phyloP scores from a whole-genome alignment of 371 early-diverging fungal species.

The Batrachochytrium dendrobatidis region DNA sequence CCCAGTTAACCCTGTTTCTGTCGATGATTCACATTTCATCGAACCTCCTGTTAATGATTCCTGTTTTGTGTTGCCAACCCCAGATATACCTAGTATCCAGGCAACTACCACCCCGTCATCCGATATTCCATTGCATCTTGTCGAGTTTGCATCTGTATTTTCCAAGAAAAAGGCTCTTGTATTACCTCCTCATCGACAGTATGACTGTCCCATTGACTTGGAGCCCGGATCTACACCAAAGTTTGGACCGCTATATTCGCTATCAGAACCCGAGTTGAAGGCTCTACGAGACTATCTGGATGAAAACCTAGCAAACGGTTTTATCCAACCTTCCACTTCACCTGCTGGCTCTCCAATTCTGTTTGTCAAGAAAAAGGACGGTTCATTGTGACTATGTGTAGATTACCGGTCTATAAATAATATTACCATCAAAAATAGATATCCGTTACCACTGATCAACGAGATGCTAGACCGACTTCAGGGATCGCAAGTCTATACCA shows the following conservation, averaged over 20 bases:
- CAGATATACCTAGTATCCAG: no score
- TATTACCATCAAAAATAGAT: slow-evolving; percentile 31
- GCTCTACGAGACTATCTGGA: not conserved
- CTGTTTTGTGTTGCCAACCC: no score
- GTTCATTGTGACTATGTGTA: slow-evolving; percentile 35
- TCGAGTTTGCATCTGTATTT: not conserved
- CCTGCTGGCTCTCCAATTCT: slow-evolving; percentile 49
- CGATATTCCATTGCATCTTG: no score
- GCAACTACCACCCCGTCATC: no score
- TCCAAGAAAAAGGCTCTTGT: not conserved
- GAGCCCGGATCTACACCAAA: not conserved
- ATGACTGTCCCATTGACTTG: not conserved
- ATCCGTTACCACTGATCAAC: slow-evolving; percentile 40
- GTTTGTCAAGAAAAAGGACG: slow-evolving; percentile 52
- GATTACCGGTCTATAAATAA: slow-evolving; percentile 49
- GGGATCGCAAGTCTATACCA: slow-evolving; percentile 31
- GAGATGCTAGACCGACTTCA: slow-evolving; percentile 35
- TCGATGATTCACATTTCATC: no score
- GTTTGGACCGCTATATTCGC: not conserved
- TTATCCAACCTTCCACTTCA: slow-evolving; percentile 21
- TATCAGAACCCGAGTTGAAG: not conserved
- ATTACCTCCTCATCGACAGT: not conserved
- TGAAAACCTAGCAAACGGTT: not conserved
- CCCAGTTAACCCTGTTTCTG: no score
- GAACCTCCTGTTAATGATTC: no score